Conservation (phyloP, 345 rosid genomes). For the Salix exigua region DNA sequence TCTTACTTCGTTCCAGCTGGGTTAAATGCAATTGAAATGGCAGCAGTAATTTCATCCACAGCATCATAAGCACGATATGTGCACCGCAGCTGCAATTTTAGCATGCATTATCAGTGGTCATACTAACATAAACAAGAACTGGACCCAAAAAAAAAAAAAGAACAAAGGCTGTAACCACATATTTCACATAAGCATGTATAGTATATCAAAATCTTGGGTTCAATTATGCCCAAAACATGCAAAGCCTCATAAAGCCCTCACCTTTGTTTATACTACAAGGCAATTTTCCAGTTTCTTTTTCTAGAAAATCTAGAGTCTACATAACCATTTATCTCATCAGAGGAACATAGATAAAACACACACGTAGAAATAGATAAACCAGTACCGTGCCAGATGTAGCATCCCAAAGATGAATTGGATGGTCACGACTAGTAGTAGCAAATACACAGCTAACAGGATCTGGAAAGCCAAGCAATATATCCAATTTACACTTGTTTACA, state of each 20-base stretch:
- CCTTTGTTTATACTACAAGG: background rate
- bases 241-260: background rate
- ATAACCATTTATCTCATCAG: slow-evolving; percentile 4
- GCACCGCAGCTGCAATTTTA: slow-evolving; percentile 73
- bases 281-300: background rate
- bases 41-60: slow-evolving; percentile 92
- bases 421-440: slow-evolving; percentile 85
- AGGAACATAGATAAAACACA: background rate
- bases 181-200: background rate
- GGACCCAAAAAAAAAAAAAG: background rate
- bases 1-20: slow-evolving; percentile 84
- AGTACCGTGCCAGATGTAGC: slow-evolving; percentile 85
- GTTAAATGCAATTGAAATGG: slow-evolving; percentile 80
- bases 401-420: slow-evolving; percentile 99
- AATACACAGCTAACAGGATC: slow-evolving; percentile 85
- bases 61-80: slow-evolving; percentile 97
- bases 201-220: background rate
- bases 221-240: background rate
- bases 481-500: slow-evolving; percentile 2
- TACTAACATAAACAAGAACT: slow-evolving; percentile 9
- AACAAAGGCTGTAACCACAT: background rate
- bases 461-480: slow-evolving; percentile 29
- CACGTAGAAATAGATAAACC: background rate
- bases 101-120: slow-evolving; percentile 7
- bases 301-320: background rate